Evolutionary conservation across 2,329 filamentous ascomycete species (phyloP), one percentile per base, ranked within the genome.

Genomic region (Lanzia echinophila): DNA sequence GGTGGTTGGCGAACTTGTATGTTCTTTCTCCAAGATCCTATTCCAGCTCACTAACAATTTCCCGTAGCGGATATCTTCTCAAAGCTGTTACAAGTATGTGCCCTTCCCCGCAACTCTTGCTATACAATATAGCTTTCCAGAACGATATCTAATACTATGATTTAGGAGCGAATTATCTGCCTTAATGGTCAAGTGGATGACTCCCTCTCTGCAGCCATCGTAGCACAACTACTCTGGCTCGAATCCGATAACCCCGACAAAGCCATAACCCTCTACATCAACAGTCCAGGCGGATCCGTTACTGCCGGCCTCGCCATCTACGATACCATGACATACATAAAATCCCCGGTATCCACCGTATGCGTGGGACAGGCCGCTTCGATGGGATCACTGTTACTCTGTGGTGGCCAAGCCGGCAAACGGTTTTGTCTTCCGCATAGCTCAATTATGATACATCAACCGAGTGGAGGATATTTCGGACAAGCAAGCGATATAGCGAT

Each of bases 271-370:
- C 88, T 99, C 70, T 99, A 99, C 72, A 99, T 99, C 71, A 96
- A 99, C 74, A 95, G 89, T 0, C 92, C 92, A 0, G 94, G 94
- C 47, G 94, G 94, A 53, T 92, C 88, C 41, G 91, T 99, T 39
- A 92, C 87, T 58, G 92, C 94, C 70, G 83, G 84, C 15, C 77
- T 87, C 56, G 91, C 94, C 24, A 97, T 99, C 66, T 99, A 99
- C 77, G 94, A 99, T 70, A 99, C 94, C 12, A 97, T 99, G 92
- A 84, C 87, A 63, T 99, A 99, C 71, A 97, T 99, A 68, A 84
- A 86, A 57, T 88, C 88, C 2, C 90, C 92, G 1, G 90, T 99
- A 0, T 92, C 87, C 42, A 99, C 94, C 0, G 94, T 99, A 31
- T 97, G 94, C 67, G 82, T 99, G 42, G 94, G 94, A 7, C 89